Conservation (phyloP, 1,284 basidiomycete genomes). For the Sanghuangporus baumii region DNA sequence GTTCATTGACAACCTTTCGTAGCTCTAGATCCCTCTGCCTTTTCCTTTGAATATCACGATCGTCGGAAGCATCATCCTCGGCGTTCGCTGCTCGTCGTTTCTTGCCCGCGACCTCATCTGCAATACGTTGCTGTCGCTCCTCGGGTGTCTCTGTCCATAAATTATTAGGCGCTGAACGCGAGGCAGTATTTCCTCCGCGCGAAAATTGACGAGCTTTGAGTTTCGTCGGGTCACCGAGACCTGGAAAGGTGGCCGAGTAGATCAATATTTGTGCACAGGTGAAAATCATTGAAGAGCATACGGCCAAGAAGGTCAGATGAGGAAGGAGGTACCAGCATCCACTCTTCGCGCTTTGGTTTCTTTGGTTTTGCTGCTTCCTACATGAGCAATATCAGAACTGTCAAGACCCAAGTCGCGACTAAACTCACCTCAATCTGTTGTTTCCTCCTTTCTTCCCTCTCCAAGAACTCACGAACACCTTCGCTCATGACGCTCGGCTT, state of each 20-base stretch:
- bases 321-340: conserved; percentile 91
- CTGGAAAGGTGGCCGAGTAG: conserved; percentile 24
- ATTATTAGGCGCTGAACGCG: conserved; percentile 45
- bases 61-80: conserved; percentile 30
- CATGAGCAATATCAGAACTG: conserved; percentile 5
- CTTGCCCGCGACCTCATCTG: conserved; percentile 82
- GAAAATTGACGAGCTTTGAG: conserved; percentile 73
- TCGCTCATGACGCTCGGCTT: conserved; percentile 35
- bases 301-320: conserved; percentile 70
- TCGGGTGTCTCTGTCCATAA: conserved; percentile 94
- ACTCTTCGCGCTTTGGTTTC: conserved; percentile 77
- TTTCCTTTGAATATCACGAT: conserved; percentile 41
- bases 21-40: conserved; percentile 63
- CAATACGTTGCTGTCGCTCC: conserved; percentile 77
- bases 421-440: conserved; percentile 56
- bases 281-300: conserved; percentile 35
- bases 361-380: conserved; percentile 72
- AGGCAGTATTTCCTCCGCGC: conserved; percentile 46
- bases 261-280: neutral
- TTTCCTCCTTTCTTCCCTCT: conserved; percentile 70
- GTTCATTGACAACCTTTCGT: conserved; percentile 64
- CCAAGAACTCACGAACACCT: conserved; percentile 74
- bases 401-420: neutral
- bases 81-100: conserved; percentile 64
- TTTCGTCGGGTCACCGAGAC: conserved; percentile 62